Conservation (phyloP, 1,284 basidiomycete species). For the Melampsora larici-populina region DNA sequence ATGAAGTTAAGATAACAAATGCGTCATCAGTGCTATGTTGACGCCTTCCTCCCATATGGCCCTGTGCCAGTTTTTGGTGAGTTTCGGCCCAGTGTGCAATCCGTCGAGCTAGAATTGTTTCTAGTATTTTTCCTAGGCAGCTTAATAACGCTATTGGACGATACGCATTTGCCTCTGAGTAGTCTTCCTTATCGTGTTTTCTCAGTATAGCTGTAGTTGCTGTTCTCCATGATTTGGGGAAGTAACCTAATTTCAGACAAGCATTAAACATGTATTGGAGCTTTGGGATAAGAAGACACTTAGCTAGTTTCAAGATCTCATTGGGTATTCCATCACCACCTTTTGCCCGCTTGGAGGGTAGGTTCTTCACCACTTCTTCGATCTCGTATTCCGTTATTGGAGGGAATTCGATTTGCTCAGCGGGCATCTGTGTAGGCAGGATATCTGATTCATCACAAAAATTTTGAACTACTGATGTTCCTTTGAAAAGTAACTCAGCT, state of each 20-base stretch:
- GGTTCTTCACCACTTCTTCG: neutral
- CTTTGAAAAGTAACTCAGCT: neutral
- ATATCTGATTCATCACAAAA: neutral
- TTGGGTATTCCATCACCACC: neutral
- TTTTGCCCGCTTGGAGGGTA: neutral
- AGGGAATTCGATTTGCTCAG: neutral
- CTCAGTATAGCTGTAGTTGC: slow-evolving; percentile 1
- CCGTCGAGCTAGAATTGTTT: slow-evolving; percentile 1
- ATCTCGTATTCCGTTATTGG: neutral
- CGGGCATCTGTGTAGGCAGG: too few species aligned
- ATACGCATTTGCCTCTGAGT: too few species aligned
- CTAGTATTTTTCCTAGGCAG: slow-evolving; percentile 19
- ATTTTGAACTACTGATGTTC: neutral
- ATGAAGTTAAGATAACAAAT: too few species aligned
- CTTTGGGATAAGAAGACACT: neutral
- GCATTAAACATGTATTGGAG: neutral
- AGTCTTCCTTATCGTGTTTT: neutral
- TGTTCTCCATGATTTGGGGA: slow-evolving; percentile 12
- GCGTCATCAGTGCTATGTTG: neutral
- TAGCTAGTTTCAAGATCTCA: neutral
- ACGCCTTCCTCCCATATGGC: slow-evolving; percentile 12
- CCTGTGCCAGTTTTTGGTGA: neutral
- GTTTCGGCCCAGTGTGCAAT: slow-evolving; percentile 11
- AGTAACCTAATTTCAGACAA: slow-evolving; percentile 14
- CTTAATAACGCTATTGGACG: slow-evolving; percentile 16